phyloP scores from a whole-genome alignment of 345 rosid genomes.

The Lenwebbia sp. region DNA sequence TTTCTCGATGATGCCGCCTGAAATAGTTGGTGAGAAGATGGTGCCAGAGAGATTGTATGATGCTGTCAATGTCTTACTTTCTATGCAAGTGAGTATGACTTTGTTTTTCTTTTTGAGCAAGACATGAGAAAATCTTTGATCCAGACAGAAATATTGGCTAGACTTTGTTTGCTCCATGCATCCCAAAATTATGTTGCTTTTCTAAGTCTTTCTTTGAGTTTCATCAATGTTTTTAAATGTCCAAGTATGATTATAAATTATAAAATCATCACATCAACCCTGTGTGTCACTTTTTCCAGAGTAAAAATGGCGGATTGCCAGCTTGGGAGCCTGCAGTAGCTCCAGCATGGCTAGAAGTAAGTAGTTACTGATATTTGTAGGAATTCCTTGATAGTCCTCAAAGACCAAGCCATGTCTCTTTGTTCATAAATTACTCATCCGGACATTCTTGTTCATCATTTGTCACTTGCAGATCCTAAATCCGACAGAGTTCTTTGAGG shows the following conservation, averaged over 20 bases:
- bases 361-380: slow-evolving; percentile 2
- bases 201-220: background rate
- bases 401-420: background rate
- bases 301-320: slow-evolving; percentile 44
- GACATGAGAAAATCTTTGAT: background rate
- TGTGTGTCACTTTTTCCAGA: slow-evolving; percentile 15
- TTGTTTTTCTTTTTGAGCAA: background rate
- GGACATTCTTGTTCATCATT: background rate
- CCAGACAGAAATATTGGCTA: background rate
- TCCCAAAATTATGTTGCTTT: background rate
- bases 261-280: background rate
- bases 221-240: too few species aligned
- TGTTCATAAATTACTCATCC: background rate
- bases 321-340: slow-evolving; percentile 58
- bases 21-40: slow-evolving; percentile 34
- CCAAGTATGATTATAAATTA: background rate
- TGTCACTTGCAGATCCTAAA: too few species aligned
- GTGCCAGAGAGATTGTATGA: slow-evolving; percentile 30
- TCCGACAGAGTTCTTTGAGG: too few species aligned
- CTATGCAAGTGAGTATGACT: slow-evolving; percentile 26
- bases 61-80: slow-evolving; percentile 38
- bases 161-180: background rate
- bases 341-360: slow-evolving; percentile 39
- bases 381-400: background rate
- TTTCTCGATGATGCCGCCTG: slow-evolving; percentile 26